phyloP scores from a whole-genome alignment of 2,329 filamentous ascomycete species.

The Hysterium pulicare region DNA sequence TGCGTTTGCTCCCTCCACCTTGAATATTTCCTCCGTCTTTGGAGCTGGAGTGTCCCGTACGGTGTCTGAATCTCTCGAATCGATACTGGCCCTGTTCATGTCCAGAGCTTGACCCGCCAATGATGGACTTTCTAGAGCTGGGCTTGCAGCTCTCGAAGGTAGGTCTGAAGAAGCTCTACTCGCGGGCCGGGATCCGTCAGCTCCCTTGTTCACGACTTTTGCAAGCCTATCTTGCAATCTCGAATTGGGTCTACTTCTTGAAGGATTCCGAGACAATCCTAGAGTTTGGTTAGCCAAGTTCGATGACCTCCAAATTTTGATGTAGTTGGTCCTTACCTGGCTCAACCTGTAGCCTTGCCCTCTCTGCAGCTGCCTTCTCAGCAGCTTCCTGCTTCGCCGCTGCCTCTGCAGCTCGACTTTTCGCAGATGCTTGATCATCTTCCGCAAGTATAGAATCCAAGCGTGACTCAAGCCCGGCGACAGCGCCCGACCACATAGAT shows the following conservation, averaged over 20 bases:
- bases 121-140: slow-evolving; percentile 36
- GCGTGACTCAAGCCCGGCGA: slow-evolving; percentile 88
- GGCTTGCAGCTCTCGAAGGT: slow-evolving; percentile 54
- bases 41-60: slow-evolving; percentile 15
- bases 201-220: slow-evolving; percentile 76
- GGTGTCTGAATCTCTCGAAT: slow-evolving; percentile 36
- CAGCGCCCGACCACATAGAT: slow-evolving; percentile 62
- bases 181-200: slow-evolving; percentile 47
- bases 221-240: slow-evolving; percentile 86
- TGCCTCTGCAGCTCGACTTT: slow-evolving; percentile 38
- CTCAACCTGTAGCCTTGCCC: slow-evolving; percentile 26
- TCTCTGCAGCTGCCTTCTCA: slow-evolving; percentile 26
- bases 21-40: slow-evolving; percentile 14
- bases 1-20: slow-evolving; percentile 12
- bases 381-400: slow-evolving; percentile 29
- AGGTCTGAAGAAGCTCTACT: slow-evolving; percentile 48
- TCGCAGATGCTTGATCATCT: slow-evolving; percentile 56
- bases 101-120: slow-evolving; percentile 26
- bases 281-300: slow-evolving; percentile 17
- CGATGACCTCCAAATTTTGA: neutral
- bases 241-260: slow-evolving; percentile 68
- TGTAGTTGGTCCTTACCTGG: slow-evolving; percentile 24
- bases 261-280: slow-evolving; percentile 61
- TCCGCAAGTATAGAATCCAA: slow-evolving; percentile 90
- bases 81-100: slow-evolving; percentile 44